Evolutionary conservation across 2,329 filamentous ascomycete species (phyloP), one percentile per base, ranked within the genome.

Genomic region (Myriangium duriaei): DNA sequence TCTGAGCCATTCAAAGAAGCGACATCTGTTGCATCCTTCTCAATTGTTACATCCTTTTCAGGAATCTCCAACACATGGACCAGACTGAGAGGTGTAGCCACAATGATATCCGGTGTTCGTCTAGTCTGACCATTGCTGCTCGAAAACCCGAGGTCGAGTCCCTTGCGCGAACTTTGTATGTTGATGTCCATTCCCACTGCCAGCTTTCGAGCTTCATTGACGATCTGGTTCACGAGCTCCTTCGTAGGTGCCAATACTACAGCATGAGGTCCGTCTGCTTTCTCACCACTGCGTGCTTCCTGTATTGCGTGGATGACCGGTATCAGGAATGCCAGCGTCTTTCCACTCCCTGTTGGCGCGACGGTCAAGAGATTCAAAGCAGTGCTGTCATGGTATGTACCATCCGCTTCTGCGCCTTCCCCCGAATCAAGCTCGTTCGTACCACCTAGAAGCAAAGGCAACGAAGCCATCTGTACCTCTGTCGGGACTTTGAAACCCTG

Each of bases 311-410:
- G 80, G 49, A 98, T 76, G 3, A 86, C 71, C 0, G 88, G 87
- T 30, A 98, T 81, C 50, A 96, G 61, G 52, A 95, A 98, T 12
- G 86, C 85, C 45, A 98, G 66, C 0, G 91, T 98, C 67, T 98
- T 98, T 31, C 91, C 91, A 56, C 88, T 96, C 15, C 91, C 91
- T 0, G 91, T 98, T 1, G 91, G 91, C 3, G 91, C 91, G 30
- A 96, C 77, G 0, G 84, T 83, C 45, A 98, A 60, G 28, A 98
- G 74, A 63, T 98, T 79, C 4, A 88, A 65, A 10, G 65, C 62
- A 14, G 49, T 41, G 10, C 38, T 18, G 19, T 42, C 39, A 26
- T 43, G 39, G 3, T 34, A 24, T 16, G 41, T 13, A 59, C 57
- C 14, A 52, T 52, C 16, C 55, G 36, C 30, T 18, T 40, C 30